These are phyloP conservation scores for Naumovozyma dairenensis DNA, from an alignment of 805 yeast genomes.

Conservation along the genomic window DNA sequence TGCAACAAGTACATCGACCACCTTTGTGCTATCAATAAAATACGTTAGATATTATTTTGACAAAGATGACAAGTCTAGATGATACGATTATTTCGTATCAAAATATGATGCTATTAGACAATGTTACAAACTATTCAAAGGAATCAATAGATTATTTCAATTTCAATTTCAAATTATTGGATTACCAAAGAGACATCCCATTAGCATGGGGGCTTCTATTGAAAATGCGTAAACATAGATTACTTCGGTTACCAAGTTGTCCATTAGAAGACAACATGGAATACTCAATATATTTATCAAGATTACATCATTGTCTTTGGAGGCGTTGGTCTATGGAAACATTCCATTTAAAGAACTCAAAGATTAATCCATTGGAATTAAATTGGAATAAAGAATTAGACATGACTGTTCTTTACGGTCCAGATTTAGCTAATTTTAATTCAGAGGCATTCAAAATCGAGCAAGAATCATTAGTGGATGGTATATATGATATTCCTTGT, in stretches of 20 bases:
- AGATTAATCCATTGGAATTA: conserved; percentile 73
- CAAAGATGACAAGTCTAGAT: conserved; percentile 23
- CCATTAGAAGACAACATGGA: conserved; percentile 27
- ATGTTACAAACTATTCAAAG: conserved; percentile 24
- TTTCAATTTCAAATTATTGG: conserved; percentile 8
- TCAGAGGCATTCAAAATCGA: too few relatives aligned
- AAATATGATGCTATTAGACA: conserved; percentile 25
- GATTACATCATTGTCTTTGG: conserved; percentile 84
- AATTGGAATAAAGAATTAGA: conserved; percentile 95
- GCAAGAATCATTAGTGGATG: too few relatives aligned
- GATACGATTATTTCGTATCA: conserved; percentile 24
- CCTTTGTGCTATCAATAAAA: too few relatives aligned
- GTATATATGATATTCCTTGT: too few relatives aligned
- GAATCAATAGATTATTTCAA: conserved; percentile 27
- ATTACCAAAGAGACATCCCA: conserved; percentile 9
- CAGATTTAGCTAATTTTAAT: conserved; percentile 28
- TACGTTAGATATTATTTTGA: too few relatives aligned
- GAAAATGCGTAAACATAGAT: conserved; percentile 19
- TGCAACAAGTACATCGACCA: too few relatives aligned
- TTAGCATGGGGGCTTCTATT: conserved; percentile 14
- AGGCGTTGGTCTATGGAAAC: conserved; percentile 88
- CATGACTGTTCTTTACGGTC: conserved; percentile 94
- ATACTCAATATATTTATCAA: conserved; percentile 26
- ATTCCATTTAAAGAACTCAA: conserved; percentile 40
- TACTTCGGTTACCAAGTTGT: conserved; percentile 27